Conservation (phyloP, 2,329 filamentous ascomycete species). For the Aspergillus japonicus region DNA sequence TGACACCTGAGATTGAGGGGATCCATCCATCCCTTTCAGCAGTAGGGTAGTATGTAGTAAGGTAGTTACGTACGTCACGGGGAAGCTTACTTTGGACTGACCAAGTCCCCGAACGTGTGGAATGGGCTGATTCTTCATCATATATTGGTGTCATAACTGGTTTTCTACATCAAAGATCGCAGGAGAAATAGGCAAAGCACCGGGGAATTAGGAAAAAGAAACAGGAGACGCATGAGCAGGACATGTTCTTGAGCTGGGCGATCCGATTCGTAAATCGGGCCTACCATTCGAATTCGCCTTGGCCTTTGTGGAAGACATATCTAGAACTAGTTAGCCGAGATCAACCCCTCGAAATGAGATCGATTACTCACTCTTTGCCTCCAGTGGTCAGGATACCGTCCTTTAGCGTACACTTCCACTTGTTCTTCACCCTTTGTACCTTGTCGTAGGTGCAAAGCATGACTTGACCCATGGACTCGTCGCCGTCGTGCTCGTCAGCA, state of each 20-base stretch:
- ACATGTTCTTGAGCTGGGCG: neutral
- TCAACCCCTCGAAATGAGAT: neutral
- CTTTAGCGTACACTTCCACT: slow-evolving; percentile 98
- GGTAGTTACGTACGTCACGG: neutral
- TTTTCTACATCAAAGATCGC: neutral
- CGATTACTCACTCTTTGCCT: slow-evolving; percentile 70
- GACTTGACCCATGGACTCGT: slow-evolving; percentile 79
- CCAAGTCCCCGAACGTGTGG: neutral
- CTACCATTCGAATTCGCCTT: slow-evolving; percentile 97
- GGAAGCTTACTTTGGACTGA: neutral
- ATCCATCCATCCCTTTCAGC: neutral
- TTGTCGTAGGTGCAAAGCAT: slow-evolving; percentile 99
- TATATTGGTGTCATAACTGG: neutral
- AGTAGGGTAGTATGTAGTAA: too few species aligned
- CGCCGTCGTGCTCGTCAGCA: slow-evolving; percentile 81
- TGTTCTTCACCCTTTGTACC: slow-evolving; percentile 98
- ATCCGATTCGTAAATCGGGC: neutral
- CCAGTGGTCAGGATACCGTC: slow-evolving; percentile 92
- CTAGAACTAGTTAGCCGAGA: slow-evolving; percentile 41
- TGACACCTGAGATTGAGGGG: neutral
- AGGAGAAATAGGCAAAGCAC: neutral
- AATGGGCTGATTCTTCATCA: neutral
- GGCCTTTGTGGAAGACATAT: slow-evolving; percentile 97
- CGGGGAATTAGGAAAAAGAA: neutral
- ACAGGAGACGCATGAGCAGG: slow-evolving; percentile 1